These are phyloP conservation scores for Scopulariopsis brevicaulis DNA, from an alignment of 2,329 filamentous ascomycete species.

Conservation along the genomic window DNA sequence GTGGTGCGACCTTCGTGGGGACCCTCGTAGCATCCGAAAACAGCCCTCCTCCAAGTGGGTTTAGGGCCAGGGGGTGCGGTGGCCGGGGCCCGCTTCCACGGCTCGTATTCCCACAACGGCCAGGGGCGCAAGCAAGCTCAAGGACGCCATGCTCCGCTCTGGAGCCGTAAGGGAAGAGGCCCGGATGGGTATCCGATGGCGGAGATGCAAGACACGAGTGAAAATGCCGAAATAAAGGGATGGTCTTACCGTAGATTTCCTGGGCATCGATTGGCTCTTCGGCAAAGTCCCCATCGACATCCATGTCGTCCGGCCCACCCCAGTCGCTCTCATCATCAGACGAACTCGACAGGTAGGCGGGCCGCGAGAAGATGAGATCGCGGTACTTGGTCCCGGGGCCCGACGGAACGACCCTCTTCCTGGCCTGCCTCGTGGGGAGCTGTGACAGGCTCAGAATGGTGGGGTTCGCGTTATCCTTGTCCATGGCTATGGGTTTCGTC, in stretches of 20 bases:
- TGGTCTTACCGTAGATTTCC: conserved; percentile 73
- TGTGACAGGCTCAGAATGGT: conserved; percentile 83
- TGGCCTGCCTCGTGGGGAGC: conserved; percentile 64
- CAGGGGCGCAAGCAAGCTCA: neutral
- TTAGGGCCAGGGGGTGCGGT: no score
- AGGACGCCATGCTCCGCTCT: neutral
- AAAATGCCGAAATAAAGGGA: neutral
- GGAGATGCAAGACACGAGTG: neutral
- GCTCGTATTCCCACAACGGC: neutral
- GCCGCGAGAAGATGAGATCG: conserved; percentile 32
- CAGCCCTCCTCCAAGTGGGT: neutral
- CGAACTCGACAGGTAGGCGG: conserved; percentile 23
- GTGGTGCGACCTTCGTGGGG: conserved; percentile 10
- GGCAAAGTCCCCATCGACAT: conserved; percentile 42
- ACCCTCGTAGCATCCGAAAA: neutral
- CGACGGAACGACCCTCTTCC: conserved; percentile 30
- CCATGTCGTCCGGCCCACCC: conserved; percentile 9
- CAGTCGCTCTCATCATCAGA: conserved; percentile 17
- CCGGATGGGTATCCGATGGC: neutral
- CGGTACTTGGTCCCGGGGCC: conserved; percentile 36
- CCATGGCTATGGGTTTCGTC: conserved; percentile 15
- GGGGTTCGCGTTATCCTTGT: conserved; percentile 74
- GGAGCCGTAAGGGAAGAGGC: no score
- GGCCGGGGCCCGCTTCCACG: neutral
- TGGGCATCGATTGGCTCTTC: conserved; percentile 90